Base-by-base conservation (phyloP, 305 asterid genomes). In the Rubia peregrina region DNA sequence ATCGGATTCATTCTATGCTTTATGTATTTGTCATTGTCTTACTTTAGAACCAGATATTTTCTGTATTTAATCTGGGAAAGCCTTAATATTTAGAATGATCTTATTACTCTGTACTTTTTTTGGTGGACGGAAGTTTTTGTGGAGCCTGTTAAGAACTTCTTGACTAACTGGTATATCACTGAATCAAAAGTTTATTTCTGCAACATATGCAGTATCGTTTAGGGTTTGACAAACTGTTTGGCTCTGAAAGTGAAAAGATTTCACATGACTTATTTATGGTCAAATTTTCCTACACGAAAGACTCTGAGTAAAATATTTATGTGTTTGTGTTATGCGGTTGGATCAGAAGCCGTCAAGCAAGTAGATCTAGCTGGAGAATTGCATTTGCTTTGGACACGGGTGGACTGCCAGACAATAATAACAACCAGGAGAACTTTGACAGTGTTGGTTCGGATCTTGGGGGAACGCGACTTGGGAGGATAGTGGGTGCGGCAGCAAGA, bases 381-480 rank as follows among this genome's bases (percentile, higher is more conserved):
- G 73, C 85, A 75, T 85, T 87, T 74, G 90, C 96, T 71, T 68
- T 93, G 73, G 91, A 89, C 61, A 84, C 95, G 0, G 93, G 89
- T 67, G 90, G 92, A 74, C 75, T 90, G 49, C 84, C 91, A 3
- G 75, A 85, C 26, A 79, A 84, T 77, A 77, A 84, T 77, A 77
- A 89, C 60, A 83, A 82, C 73, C 93, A 82, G 78, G 86, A 80
- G 71, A 86, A 76, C 73, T 67, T 70, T 77, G 83, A 80, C 13
- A 80, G 76, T 42, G 80, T 80, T 74, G 77, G 77, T 73, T 64
- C 85, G 8, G 75, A 68, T 71, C 83, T 89, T 24, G 98, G 95
- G 33, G 89, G 84, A 55, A 93, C 98, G 65, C 98, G 98, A 75
- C 83, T 93, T 75, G 97, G 96, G 49, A 80, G 98, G 81, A 89